These are phyloP conservation scores for Globisporangium camurandrum DNA, from an alignment of 352 stramenopile genomes.

Conservation along the genomic window DNA sequence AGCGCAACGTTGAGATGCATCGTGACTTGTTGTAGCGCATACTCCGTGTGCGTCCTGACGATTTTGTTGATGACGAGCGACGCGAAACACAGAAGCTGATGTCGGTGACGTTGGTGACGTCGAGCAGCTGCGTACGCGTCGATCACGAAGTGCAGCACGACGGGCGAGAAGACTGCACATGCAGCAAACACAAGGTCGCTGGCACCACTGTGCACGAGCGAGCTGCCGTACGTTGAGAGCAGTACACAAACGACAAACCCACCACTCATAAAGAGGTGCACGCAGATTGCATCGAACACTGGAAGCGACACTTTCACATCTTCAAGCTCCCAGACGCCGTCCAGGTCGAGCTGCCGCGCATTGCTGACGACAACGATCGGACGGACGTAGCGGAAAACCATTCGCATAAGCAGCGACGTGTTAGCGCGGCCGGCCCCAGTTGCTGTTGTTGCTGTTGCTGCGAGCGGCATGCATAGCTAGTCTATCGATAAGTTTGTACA, in stretches of 20 bases:
- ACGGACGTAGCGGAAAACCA: too few relatives aligned
- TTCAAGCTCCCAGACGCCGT: slow-evolving; percentile 38
- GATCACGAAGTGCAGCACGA: slow-evolving; percentile 40
- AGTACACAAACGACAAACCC: slow-evolving; percentile 22
- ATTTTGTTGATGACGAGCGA: slow-evolving; percentile 25
- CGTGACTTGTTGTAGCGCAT: slow-evolving; percentile 19
- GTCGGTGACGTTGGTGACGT: slow-evolving; percentile 14
- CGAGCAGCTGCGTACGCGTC: slow-evolving; percentile 18
- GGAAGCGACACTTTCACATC: slow-evolving; percentile 15
- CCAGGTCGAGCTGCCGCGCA: slow-evolving; percentile 24
- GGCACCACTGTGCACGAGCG: slow-evolving; percentile 22
- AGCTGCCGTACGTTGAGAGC: slow-evolving; percentile 15
- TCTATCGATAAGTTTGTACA: too few relatives aligned
- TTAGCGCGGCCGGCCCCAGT: too few relatives aligned
- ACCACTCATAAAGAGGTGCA: slow-evolving; percentile 12
- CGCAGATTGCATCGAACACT: slow-evolving; percentile 21
- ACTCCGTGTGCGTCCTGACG: slow-evolving; percentile 16
- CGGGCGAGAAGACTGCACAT: slow-evolving; percentile 31
- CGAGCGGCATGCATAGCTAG: too few relatives aligned
- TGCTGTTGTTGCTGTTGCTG: too few relatives aligned
- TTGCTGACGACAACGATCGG: too few relatives aligned
- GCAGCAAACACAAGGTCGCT: slow-evolving; percentile 20
- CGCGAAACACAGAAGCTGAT: slow-evolving; percentile 35
- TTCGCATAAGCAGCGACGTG: too few relatives aligned
- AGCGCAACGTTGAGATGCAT: slow-evolving; percentile 27